phyloP scores from a whole-genome alignment of 164 flowering plant genomes.

The Liquidambar formosana region DNA sequence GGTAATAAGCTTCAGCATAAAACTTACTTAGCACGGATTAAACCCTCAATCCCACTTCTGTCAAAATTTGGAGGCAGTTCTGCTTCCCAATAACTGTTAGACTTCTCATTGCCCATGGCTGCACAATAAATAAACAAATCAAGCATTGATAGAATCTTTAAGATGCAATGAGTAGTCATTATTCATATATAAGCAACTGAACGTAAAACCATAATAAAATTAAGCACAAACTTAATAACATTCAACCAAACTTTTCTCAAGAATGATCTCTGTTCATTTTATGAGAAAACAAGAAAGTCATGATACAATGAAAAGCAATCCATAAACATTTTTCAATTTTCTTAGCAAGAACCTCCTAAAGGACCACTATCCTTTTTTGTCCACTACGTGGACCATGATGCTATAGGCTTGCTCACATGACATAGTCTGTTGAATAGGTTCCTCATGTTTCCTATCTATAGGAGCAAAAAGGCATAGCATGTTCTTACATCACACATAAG shows the following conservation, averaged over 20 bases:
- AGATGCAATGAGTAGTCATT: background rate
- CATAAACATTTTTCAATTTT: background rate
- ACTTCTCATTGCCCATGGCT: conserved; percentile 52
- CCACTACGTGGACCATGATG: too few species aligned
- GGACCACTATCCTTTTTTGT: too few species aligned
- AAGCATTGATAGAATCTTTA: background rate
- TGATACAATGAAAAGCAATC: background rate
- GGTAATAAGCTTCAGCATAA: background rate
- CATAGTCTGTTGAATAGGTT: too few species aligned
- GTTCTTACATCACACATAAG: too few species aligned
- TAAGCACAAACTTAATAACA: background rate
- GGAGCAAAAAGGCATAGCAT: too few species aligned
- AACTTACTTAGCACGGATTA: conserved; percentile 53
- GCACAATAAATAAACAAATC: conserved; percentile 1
- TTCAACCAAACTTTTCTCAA: background rate
- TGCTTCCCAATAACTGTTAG: conserved; percentile 58
- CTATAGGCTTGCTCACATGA: too few species aligned
- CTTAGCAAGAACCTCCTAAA: too few species aligned
- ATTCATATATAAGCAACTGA: background rate
- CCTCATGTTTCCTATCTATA: too few species aligned
- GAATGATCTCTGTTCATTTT: background rate
- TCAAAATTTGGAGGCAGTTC: conserved; percentile 39
- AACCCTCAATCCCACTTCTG: conserved; percentile 38
- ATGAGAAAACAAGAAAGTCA: background rate
- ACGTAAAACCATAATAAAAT: background rate